Evolutionary conservation across 768 basidiomycete genomes (phyloP), one percentile per base, ranked within the genome.

Genomic region (Lentinus brumalis): DNA sequence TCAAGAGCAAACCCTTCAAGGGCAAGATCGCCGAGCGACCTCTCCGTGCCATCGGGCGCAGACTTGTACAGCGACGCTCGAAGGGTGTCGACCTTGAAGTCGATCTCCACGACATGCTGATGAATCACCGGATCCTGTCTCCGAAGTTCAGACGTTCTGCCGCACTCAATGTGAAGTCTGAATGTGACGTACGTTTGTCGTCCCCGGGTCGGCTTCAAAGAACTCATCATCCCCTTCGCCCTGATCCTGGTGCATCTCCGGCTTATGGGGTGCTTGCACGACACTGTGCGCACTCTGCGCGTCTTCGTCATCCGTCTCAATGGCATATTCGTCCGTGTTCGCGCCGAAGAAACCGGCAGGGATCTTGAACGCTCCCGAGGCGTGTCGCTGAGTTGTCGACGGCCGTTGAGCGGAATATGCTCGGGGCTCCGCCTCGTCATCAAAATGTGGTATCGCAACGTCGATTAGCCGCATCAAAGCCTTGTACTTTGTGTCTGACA

Each of bases 401-500:
- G 53, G 57, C 3, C 50, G 40, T 41, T n/a, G 52, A 8, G 47
- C 57, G 57, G 53, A 49, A 50, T 52, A 59, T 50, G 57, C 57
- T 60, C 47, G 61, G 41, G 42, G 11, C 14, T 53, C 65, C 31
- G 47, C 50, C 26, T 72, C 71, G 50, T 67, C 72, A 26, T 84
- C 88, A 66, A 98, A 89, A 59, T 88, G 84, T 14, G 97, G 97
- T 41, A 98, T 87, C 31, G 88, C 86, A 30, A 95, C 87, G 68
- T 98, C 96, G 67, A 98, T 84, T 58, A 98, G 79, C 9, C 92
- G 86, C 92, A 99, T 94, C 46, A 98, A 75, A 1, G 88, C 84
- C 75, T 96, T 90, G 75, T 96, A 96, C 73, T 96, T 96, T 8
- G 85, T 84, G 68, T 94, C 92, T 21, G 92, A 94, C 47, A 96